A percentile compares a stretch with the other conserved stretches of the same genome.
phyloP scores from a whole-genome alignment of 1,284 basidiomycete genomes.

The Porogramme epimiltina region DNA sequence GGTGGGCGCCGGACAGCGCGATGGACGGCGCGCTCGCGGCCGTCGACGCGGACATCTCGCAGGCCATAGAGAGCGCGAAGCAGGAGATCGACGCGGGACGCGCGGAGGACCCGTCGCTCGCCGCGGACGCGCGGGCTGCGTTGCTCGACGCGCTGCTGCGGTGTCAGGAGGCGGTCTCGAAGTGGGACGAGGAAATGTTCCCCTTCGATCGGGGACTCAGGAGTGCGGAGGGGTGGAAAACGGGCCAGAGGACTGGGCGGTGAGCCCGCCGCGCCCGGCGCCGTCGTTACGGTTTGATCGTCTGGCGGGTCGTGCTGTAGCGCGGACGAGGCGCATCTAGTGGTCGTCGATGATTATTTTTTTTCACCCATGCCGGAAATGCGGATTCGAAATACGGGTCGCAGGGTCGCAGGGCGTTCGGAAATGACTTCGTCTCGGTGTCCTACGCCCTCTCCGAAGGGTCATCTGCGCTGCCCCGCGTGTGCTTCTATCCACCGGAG shows the following conservation, averaged over 20 bases:
- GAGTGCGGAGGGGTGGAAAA: conserved; percentile 62
- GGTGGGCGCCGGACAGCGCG: conserved; percentile 61
- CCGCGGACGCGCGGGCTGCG: conserved; percentile 48
- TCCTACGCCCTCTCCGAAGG: too few relatives aligned
- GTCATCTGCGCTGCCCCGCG: too few relatives aligned
- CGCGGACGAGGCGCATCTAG: too few relatives aligned
- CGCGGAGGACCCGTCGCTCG: conserved; percentile 45
- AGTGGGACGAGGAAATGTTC: conserved; percentile 64
- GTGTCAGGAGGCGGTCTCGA: conserved; percentile 50
- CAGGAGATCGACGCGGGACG: conserved; percentile 66
- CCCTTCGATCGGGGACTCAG: conserved; percentile 65
- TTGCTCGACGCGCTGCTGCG: conserved; percentile 52
- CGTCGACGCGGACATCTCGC: conserved; percentile 73
- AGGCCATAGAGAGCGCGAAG: conserved; percentile 78
- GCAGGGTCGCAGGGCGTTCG: too few relatives aligned
- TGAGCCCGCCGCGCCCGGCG: not conserved
- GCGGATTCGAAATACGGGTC: too few relatives aligned
- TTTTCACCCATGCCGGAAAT: too few relatives aligned
- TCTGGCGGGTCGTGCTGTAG: too few relatives aligned
- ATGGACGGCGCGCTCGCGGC: conserved; percentile 58
- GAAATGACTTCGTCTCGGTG: too few relatives aligned
- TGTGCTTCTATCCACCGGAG: too few relatives aligned
- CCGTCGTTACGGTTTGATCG: too few relatives aligned
- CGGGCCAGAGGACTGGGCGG: not conserved
- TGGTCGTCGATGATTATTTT: too few relatives aligned